These are phyloP conservation scores for Moniliella sp. DNA, from an alignment of 1,284 basidiomycete genomes.

Conservation along the genomic window DNA sequence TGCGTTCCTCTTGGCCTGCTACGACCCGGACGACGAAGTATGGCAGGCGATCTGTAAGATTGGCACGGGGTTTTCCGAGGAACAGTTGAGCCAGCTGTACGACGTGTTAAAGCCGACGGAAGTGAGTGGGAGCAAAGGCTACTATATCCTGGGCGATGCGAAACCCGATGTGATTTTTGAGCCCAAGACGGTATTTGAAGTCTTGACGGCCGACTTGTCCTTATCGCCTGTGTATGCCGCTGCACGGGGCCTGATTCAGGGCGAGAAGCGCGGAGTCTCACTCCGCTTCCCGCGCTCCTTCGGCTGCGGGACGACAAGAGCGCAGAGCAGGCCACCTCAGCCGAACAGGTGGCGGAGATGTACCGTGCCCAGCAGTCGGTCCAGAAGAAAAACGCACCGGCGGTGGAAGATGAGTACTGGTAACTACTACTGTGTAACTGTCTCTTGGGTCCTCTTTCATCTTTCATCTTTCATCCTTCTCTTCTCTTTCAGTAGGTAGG, in stretches of 20 bases:
- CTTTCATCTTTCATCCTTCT: too few relatives aligned
- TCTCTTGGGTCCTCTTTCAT: too few relatives aligned
- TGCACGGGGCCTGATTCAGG: slow-evolving; percentile 46
- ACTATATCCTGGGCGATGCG: slow-evolving; percentile 32
- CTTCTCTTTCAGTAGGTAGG: too few relatives aligned
- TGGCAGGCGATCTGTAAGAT: slow-evolving; percentile 39
- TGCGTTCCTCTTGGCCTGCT: slow-evolving; percentile 58
- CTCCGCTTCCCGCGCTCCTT: slow-evolving; percentile 35
- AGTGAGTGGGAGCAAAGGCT: too few relatives aligned
- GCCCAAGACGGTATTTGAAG: slow-evolving; percentile 50
- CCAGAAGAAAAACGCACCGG: too few relatives aligned
- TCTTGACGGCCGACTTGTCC: slow-evolving; percentile 60
- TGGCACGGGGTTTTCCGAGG: slow-evolving; percentile 57
- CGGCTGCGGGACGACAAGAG: slow-evolving; percentile 18
- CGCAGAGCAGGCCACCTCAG: slow-evolving; percentile 14
- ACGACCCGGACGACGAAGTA: slow-evolving; percentile 49
- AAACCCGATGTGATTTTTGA: slow-evolving; percentile 51
- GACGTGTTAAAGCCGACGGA: slow-evolving; percentile 2
- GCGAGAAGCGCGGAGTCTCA: slow-evolving; percentile 44
- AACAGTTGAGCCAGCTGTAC: slow-evolving; percentile 13
- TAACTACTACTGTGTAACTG: too few relatives aligned
- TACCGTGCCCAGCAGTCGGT: slow-evolving; percentile 20
- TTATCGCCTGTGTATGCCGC: slow-evolving; percentile 69
- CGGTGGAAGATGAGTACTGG: too few relatives aligned
- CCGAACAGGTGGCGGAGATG: slow-evolving; percentile 14